Evolutionary conservation across 768 basidiomycete genomes (phyloP).

Genomic region (Crepidotus variabilis): DNA sequence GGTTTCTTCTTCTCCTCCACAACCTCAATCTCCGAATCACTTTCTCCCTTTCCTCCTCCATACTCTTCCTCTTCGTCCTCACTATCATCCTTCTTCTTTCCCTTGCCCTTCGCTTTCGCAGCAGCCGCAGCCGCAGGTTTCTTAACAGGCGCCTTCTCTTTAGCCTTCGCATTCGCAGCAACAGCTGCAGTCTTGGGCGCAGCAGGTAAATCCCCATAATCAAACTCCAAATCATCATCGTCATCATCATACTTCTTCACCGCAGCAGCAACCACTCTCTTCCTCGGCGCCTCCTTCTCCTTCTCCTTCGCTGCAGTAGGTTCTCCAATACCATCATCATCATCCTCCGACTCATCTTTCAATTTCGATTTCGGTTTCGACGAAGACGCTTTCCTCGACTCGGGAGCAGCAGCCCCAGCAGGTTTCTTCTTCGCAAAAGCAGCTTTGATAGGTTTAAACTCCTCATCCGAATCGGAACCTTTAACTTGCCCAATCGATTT

Average conservation of each 20-base stretch:
- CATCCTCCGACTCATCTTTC: conserved; percentile 15
- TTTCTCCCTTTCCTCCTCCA: conserved; percentile 11
- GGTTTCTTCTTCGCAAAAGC: conserved; percentile 38
- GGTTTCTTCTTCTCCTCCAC: conserved; percentile 13
- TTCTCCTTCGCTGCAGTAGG: conserved; percentile 13
- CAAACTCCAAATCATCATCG: conserved; percentile 4
- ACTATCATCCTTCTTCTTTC: background rate
- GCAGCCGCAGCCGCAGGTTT: background rate
- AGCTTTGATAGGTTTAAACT: conserved; percentile 47
- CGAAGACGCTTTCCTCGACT: background rate
- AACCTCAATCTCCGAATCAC: conserved; percentile 31
- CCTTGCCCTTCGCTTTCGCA: background rate
- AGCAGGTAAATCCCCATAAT: background rate
- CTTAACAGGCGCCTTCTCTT: conserved; percentile 8
- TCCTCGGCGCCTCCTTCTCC: conserved; percentile 10
- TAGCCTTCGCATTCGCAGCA: conserved; percentile 24
- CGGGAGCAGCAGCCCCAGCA: conserved; percentile 10
- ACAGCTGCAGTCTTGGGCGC: conserved; percentile 11
- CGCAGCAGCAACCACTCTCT: conserved; percentile 12
- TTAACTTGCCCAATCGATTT: conserved; percentile 40
- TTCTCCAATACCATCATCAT: background rate
- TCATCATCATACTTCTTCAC: conserved; percentile 12
- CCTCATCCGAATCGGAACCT: conserved; percentile 38
- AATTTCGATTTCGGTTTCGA: conserved; percentile 17
- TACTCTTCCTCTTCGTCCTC: background rate